These are phyloP conservation scores for Fusarium humuli DNA, from an alignment of 2,329 filamentous ascomycete genomes.

Conservation along the genomic window DNA sequence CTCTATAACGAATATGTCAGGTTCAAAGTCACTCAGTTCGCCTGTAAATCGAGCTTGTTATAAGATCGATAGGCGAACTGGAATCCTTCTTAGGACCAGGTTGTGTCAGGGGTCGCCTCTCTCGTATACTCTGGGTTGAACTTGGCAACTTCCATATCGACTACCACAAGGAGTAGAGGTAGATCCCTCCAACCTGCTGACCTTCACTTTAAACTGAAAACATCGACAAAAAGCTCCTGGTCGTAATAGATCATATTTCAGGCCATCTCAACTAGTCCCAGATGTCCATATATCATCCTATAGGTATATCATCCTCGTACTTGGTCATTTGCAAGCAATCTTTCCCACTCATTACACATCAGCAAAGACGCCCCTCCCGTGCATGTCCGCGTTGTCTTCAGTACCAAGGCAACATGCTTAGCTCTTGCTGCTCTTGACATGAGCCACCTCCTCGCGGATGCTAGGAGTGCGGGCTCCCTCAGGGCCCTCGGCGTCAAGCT, in stretches of 20 bases:
- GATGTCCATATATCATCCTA: not conserved
- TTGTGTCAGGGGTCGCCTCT: not conserved
- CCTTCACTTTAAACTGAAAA: not conserved
- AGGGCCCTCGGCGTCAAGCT: slow-evolving; percentile 50
- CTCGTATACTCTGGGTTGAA: not conserved
- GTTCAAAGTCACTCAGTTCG: not conserved
- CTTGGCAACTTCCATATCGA: not conserved
- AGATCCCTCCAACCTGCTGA: no score
- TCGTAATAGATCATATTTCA: not conserved
- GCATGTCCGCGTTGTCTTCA: not conserved
- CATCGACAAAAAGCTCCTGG: not conserved
- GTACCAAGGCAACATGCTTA: not conserved
- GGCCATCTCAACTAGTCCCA: not conserved
- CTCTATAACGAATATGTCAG: not conserved
- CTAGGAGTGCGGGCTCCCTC: slow-evolving; percentile 45
- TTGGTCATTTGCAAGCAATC: not conserved
- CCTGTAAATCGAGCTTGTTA: not conserved
- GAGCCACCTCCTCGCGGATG: slow-evolving; percentile 44
- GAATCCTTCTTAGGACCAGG: not conserved
- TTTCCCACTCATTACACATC: not conserved
- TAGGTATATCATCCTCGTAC: not conserved
- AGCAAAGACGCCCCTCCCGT: not conserved
- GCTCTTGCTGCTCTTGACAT: slow-evolving; percentile 30
- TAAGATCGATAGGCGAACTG: not conserved
- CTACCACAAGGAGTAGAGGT: not conserved